A percentile compares a stretch with the other conserved stretches of the same genome.
Evolutionary conservation across 345 rosid species (phyloP).

Genomic region (Hibiscus tridactylites): DNA sequence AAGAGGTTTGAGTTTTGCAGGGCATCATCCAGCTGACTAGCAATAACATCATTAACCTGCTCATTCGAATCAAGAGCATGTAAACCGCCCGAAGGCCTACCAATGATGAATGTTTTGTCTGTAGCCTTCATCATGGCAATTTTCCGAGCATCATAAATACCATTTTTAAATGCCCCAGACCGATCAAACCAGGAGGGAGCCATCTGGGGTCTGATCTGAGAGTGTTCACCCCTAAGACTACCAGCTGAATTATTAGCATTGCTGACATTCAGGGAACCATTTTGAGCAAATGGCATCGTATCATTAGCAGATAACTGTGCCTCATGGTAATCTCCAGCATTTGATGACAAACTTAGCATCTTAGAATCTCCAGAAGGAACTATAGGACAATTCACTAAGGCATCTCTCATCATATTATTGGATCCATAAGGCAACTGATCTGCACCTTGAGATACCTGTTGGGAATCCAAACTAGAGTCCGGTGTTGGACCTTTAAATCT

Average conservation of each 20-base stretch:
- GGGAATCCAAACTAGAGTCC: constrained; percentile 34
- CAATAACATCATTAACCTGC: constrained; percentile 31
- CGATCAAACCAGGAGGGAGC: constrained; percentile 78
- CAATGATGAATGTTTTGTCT: constrained; percentile 35
- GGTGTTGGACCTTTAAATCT: constrained; percentile 36
- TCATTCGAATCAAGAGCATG: constrained; percentile 25
- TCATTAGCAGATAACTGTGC: constrained; percentile 27
- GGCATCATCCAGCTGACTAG: constrained; percentile 20
- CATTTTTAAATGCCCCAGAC: constrained; percentile 62
- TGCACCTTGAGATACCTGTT: constrained; percentile 29
- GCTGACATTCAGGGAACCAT: constrained; percentile 28
- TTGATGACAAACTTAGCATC: constrained; percentile 24
- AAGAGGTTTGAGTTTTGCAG: constrained; percentile 24
- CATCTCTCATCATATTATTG: constrained; percentile 28
- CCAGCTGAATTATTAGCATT: constrained; percentile 28
- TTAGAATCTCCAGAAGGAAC: constrained; percentile 30
- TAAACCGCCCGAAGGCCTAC: constrained; percentile 37
- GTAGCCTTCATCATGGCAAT: constrained; percentile 25
- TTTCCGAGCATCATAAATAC: constrained; percentile 34
- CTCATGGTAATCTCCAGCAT: constrained; percentile 19
- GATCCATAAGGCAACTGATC: constrained; percentile 30
- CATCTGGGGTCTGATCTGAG: constrained; percentile 60
- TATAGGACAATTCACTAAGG: constrained; percentile 14
- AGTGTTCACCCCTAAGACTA: constrained; percentile 32
- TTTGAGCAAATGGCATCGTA: constrained; percentile 25